Percentiles rank a stretch among this genome's conserved stretches.
Evolutionary conservation across 768 basidiomycete genomes (phyloP).

Genomic region (Boletus bicolor): DNA sequence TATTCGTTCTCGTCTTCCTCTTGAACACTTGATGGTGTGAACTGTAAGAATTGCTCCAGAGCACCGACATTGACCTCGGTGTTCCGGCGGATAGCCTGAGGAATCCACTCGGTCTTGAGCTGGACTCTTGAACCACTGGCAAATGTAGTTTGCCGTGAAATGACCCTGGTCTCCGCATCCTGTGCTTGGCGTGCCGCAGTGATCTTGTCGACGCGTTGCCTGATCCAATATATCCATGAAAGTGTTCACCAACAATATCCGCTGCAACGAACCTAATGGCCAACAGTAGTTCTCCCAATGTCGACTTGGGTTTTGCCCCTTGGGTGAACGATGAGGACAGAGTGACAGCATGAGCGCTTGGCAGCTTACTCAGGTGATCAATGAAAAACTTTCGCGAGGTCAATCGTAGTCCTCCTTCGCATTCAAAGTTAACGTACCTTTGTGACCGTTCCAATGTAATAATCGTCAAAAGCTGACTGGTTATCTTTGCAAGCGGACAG

Average conservation of each 20-base stretch:
- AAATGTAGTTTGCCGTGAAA: slow-evolving; percentile 16
- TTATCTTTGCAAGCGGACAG: slow-evolving; percentile 30
- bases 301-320: slow-evolving; percentile 24
- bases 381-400: slow-evolving; percentile 27
- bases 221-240: not conserved
- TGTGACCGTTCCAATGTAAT: slow-evolving; percentile 19
- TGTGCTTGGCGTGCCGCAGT: slow-evolving; percentile 15
- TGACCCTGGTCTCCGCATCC: not conserved
- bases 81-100: slow-evolving; percentile 4
- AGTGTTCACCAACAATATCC: not conserved
- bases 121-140: not conserved
- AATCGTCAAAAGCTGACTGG: slow-evolving; percentile 23
- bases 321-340: not conserved
- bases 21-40: not conserved
- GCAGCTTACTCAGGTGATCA: slow-evolving; percentile 25
- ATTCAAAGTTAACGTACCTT: slow-evolving; percentile 6
- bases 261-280: slow-evolving; percentile 22
- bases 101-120: slow-evolving; percentile 4
- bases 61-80: slow-evolving; percentile 11
- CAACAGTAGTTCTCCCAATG: slow-evolving; percentile 19
- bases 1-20: not conserved
- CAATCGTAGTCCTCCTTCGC: not conserved
- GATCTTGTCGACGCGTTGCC: slow-evolving; percentile 16
- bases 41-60: slow-evolving; percentile 2
- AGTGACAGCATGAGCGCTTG: not conserved